Base-by-base conservation (phyloP, 805 yeast genomes). In the Isabelozyma gotoi region DNA sequence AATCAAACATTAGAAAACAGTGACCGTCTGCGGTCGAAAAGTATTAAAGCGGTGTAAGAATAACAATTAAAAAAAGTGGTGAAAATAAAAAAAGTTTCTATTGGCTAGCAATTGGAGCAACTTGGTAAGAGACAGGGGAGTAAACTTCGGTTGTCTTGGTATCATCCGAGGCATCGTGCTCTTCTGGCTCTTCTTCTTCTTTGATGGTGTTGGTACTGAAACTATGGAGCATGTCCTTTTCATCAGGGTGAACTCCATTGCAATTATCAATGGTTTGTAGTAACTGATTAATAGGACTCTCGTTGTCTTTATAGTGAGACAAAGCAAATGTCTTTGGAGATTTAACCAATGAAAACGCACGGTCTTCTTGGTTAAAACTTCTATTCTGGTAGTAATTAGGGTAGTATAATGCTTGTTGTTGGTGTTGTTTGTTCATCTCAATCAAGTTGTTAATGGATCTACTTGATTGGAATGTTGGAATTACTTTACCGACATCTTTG, bases 251-350 rank as follows among this genome's bases (percentile, higher is more conserved):
- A 15, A 8, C 12, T 7, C 32, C 36, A 10, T 36, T 34, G 38
- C 35, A 42, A 20, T 49, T 41, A 27, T 42, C 44, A 2, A 48
- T 38, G 1, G 61, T 47, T 39, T 57, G 57, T 36, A 68, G 54
- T 44, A 68, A 59, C 46, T 68, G 71, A 43, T 52, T 56, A 19
- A 68, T 55, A 8, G 73, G 74, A 45, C 72, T 66, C 45, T 62
- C 70, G 15, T 56, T 49, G 19, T 66, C 69, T 38, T 62, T 63
- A 50, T 58, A 61, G 45, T 67, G 55, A 6, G 73, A 53, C 40
- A 71, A 57, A 19, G 72, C 60, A 47, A 60, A 70, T 0, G 70
- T 67, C 50, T 71, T 71, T 17, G 76, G 76, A 7, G 73, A 67
- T 44, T 71, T 71, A 7, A 68, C 73, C 41, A 65, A 53, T 5